Evolutionary conservation across 345 rosid genomes (phyloP), one percentile per base, ranked within the genome.

Genomic region (Salix viminalis): DNA sequence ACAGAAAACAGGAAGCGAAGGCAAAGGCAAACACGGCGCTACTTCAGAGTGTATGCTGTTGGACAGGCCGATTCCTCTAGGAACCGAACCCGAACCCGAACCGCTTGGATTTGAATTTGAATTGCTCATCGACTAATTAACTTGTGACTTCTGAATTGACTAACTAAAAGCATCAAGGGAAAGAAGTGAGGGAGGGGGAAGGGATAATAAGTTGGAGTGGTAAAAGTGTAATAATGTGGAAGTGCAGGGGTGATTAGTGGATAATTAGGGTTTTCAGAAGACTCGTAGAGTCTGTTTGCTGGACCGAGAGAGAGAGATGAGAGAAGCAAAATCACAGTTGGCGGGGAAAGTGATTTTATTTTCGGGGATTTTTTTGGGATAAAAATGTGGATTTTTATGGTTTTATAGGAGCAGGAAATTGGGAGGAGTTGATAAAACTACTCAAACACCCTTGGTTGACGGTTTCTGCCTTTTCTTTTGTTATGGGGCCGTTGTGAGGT

Each of bases 1-100:
- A 75, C 89, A 92, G 86, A 92, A 91, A 44, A 93, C 88, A 7
- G 98, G 98, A 68, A 94, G 86, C 79, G 93, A 96, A 23, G 97
- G 99, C 81, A 96, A 71, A 65, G 98, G 95, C 89, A 96, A 86
- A 85, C 91, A 87, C 81, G 94, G 91, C 61, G 92, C 95, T 11
- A 93, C 91, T 77, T 96, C 99, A 58, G 99, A 93, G 89, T 96
- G 93, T 34, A 92, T 83, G 3, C 97, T 93, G 84, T 96, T 96
- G 76, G 98, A 88, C 24, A 96, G 83, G 12, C 98, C 97, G 77
- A 96, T 90, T 68, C 97, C 99, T 52, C 86, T 54, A 26, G 75
- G 72, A 41, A 54, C 85, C 24, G 89, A 81, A 36, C 37, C 37
- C 37, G 37, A 36, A 74, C 78, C 82, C 21, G 93, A 87, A 76